These are phyloP conservation scores for Oryza brachyantha DNA, from an alignment of 176 grass and related monocot genomes.

Conservation along the genomic window DNA sequence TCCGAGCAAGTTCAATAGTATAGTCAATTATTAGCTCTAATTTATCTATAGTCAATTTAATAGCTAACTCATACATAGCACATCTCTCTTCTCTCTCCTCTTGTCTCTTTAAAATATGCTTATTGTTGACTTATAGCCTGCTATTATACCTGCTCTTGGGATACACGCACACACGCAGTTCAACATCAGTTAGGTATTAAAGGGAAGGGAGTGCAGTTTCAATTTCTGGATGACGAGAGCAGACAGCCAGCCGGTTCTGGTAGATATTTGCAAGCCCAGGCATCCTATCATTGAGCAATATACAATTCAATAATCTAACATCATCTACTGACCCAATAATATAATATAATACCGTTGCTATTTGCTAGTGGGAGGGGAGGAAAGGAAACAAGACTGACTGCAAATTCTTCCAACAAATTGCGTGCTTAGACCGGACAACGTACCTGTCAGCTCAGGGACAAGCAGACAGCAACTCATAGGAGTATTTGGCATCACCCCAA, in stretches of 20 bases:
- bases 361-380: not conserved
- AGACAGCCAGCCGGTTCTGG: not conserved
- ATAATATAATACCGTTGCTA: not conserved
- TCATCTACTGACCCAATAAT: not conserved
- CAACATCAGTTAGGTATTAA: not conserved
- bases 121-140: no score
- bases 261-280: not conserved
- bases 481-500: not conserved
- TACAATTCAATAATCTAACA: not conserved
- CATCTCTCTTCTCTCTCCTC: no score
- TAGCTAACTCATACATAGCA: no score
- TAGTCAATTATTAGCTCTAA: no score
- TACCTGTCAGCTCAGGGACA: not conserved
- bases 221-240: not conserved
- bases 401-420: not conserved
- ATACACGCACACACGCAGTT: not conserved
- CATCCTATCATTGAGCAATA: not conserved
- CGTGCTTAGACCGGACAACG: conserved; percentile 9
- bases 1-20: no score
- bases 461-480: not conserved
- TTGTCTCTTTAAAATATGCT: no score
- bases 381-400: not conserved
- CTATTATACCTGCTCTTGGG: no score
- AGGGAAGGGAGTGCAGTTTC: not conserved
- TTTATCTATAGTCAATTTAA: no score